Evolutionary conservation across 2,329 filamentous ascomycete genomes (phyloP).

Genomic region (Nothophoma quercina): DNA sequence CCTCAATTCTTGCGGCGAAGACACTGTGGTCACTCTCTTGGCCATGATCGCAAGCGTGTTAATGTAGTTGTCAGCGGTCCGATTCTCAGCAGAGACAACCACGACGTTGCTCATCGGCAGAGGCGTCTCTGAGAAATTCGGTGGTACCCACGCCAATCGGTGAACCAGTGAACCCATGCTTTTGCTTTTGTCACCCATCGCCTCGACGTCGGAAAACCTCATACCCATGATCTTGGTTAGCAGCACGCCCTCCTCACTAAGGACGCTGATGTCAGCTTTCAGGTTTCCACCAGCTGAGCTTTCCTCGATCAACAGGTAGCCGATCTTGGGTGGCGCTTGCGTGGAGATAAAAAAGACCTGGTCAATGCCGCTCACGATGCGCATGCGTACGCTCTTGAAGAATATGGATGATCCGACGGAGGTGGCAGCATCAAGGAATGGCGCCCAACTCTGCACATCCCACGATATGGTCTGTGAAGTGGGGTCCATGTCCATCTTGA

Average conservation of each 20-base stretch:
- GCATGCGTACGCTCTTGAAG: slow-evolving; percentile 47
- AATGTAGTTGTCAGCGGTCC: slow-evolving; percentile 24
- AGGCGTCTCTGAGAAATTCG: slow-evolving; percentile 42
- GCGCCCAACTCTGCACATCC: slow-evolving; percentile 48
- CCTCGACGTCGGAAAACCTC: slow-evolving; percentile 54
- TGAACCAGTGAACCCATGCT: slow-evolving; percentile 47
- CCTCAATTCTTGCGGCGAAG: slow-evolving; percentile 19
- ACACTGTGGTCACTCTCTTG: background rate
- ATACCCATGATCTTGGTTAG: slow-evolving; percentile 47
- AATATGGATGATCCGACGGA: slow-evolving; percentile 55
- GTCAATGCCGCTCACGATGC: slow-evolving; percentile 48
- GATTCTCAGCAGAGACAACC: slow-evolving; percentile 34
- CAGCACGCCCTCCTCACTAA: slow-evolving; percentile 37
- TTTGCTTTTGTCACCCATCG: slow-evolving; percentile 28
- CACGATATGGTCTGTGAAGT: slow-evolving; percentile 27
- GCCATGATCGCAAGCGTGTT: slow-evolving; percentile 22
- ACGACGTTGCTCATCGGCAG: slow-evolving; percentile 33
- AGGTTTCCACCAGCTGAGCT: slow-evolving; percentile 31
- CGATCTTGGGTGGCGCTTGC: slow-evolving; percentile 40
- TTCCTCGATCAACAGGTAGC: slow-evolving; percentile 47
- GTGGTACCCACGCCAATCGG: slow-evolving; percentile 50
- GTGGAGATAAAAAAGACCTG: slow-evolving; percentile 33
- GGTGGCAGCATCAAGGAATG: slow-evolving; percentile 53
- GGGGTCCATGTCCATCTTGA: slow-evolving; percentile 48
- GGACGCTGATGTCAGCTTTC: slow-evolving; percentile 41